Evolutionary conservation across 2,329 filamentous ascomycete species (phyloP), one percentile per base, ranked within the genome.

Genomic region (Tympanopsis confertula): DNA sequence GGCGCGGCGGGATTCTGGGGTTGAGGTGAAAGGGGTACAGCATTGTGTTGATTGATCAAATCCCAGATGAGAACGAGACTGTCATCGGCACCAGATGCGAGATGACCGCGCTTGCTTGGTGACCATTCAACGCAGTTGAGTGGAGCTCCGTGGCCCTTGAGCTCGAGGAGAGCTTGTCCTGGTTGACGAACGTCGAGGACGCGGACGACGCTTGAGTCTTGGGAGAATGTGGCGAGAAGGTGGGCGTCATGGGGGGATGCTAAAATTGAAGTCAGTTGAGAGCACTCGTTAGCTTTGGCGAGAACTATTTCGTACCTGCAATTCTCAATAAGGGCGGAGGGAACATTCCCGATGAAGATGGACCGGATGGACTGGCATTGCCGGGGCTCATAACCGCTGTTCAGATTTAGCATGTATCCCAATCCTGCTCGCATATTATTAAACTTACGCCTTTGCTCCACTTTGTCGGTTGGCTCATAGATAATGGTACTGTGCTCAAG

Each of bases 401-500:
- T n/a, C n/a, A n/a, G n/a, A n/a, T n/a, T n/a, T n/a, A n/a, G n/a
- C n/a, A n/a, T n/a, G n/a, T n/a, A n/a, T n/a, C n/a, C n/a, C n/a
- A n/a, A n/a, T n/a, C n/a, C n/a, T n/a, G n/a, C n/a, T n/a, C n/a
- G n/a, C n/a, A 5, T n/a, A 13, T 18, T 15, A 4, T 3, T 35
- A 13, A 13, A 13, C 5, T 26, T 53, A 63, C 46, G 65, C 86
- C 83, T 72, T 66, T 75, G 64, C 33, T 81, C 76, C 43, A 82
- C 79, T 62, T 95, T 95, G 47, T 87, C 83, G 0, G 86, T 89
- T 4, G 91, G 91, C 59, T 98, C 91, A 57, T 98, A 98, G 45
- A 98, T 98, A 56, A 98, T 98, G 37, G 91, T 98, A 47, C 88
- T 95, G 58, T 98, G 91, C 56, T 98, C 91, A 38, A 98, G 65